Conservation (phyloP, 2,329 filamentous ascomycete species). For the Colletotrichum tabaci region DNA sequence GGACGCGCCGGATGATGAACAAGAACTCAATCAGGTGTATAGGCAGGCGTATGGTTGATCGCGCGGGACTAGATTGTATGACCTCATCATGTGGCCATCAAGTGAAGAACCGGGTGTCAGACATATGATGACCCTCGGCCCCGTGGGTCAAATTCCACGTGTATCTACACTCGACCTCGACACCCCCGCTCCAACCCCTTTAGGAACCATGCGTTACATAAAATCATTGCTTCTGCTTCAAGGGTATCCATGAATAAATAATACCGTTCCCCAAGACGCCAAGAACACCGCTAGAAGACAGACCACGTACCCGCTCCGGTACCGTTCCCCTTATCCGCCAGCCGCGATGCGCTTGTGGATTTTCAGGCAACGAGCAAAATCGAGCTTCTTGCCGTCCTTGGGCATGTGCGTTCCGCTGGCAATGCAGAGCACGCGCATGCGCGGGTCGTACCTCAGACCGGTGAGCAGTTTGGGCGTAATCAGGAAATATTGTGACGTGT, state of each 20-base stretch:
- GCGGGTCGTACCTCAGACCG: constrained; percentile 86
- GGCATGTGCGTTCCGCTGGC: constrained; percentile 86
- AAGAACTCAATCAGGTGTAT: not conserved
- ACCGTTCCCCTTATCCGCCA: constrained; percentile 43
- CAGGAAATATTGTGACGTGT: constrained; percentile 91
- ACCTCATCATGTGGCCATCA: not conserved
- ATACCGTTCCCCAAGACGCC: constrained; percentile 10
- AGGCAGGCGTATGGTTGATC: not conserved
- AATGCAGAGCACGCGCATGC: constrained; percentile 96
- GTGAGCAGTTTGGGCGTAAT: constrained; percentile 96
- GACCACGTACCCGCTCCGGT: not conserved
- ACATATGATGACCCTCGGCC: not conserved
- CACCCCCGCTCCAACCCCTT: not conserved
- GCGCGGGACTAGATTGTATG: no score
- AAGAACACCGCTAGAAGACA: constrained; percentile 5
- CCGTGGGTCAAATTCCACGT: not conserved
- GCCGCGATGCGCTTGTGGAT: constrained; percentile 59
- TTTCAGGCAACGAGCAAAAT: constrained; percentile 63
- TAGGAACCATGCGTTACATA: not conserved
- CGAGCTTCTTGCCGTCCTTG: constrained; percentile 64
- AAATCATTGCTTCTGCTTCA: not conserved
- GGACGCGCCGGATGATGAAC: not conserved
- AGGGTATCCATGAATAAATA: constrained; percentile 20
- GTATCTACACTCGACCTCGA: not conserved
- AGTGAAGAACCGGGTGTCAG: not conserved